phyloP scores from a whole-genome alignment of 129 eudicot genomes.

The Centrapalus pauciflorus region DNA sequence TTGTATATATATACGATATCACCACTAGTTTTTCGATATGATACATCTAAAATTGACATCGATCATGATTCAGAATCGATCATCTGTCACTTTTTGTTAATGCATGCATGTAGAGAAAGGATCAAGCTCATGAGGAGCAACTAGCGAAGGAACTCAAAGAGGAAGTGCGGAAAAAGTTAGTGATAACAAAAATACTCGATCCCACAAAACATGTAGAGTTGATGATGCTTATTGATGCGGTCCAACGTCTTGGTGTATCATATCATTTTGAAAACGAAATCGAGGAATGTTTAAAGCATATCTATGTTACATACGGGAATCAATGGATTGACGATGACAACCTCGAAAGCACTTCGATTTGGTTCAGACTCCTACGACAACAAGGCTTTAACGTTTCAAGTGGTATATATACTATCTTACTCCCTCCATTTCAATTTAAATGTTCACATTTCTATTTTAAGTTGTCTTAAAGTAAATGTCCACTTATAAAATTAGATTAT shows the following conservation, averaged over 20 bases:
- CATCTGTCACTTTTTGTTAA: background rate
- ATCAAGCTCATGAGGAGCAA: background rate
- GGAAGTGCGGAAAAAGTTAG: background rate
- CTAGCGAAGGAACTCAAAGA: slow-evolving; percentile 11
- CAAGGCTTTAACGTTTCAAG: slow-evolving; percentile 19
- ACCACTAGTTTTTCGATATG: too few relatives aligned
- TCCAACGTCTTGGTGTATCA: slow-evolving; percentile 35
- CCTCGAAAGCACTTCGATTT: slow-evolving; percentile 11
- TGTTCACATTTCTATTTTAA: too few relatives aligned
- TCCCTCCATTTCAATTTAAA: background rate
- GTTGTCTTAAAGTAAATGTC: too few relatives aligned
- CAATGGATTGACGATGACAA: slow-evolving; percentile 1
- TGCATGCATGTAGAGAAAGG: background rate
- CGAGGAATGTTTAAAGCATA: background rate
- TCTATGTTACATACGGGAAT: background rate
- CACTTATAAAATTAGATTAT: too few relatives aligned
- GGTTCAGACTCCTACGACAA: too few relatives aligned
- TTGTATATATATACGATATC: too few relatives aligned
- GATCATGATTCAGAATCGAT: background rate
- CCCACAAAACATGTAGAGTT: background rate
- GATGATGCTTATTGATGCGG: slow-evolving; percentile 12
- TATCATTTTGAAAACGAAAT: slow-evolving; percentile 33
- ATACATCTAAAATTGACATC: too few relatives aligned
- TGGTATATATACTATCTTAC: background rate
- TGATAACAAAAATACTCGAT: background rate